Conservation (phyloP, 2,329 filamentous ascomycete genomes). For the Anthostomella pinea region DNA sequence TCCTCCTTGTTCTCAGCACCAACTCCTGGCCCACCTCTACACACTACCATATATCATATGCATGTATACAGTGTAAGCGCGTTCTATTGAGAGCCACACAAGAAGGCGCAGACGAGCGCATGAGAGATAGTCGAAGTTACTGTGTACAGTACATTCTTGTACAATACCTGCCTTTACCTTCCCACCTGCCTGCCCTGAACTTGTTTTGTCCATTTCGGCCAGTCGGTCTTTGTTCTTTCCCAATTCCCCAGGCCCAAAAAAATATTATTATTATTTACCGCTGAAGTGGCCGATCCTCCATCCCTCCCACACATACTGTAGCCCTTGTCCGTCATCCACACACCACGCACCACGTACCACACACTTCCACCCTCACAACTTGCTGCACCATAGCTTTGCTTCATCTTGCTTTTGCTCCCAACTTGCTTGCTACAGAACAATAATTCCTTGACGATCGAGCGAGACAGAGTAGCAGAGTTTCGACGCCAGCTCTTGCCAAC, state of each 20-base stretch:
- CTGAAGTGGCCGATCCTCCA: conserved; percentile 9
- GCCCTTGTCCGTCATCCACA: conserved; percentile 23
- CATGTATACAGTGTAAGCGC: conserved; percentile 3
- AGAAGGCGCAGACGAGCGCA: conserved; percentile 17
- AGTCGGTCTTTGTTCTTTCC: conserved; percentile 17
- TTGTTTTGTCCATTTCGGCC: conserved; percentile 13
- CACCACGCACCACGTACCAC: conserved; percentile 20
- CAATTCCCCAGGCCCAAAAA: conserved; percentile 9
- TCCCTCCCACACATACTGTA: conserved; percentile 16
- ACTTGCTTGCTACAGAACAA: background rate
- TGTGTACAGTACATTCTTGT: conserved; percentile 3
- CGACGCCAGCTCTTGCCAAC: conserved; percentile 23
- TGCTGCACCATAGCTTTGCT: conserved; percentile 7
- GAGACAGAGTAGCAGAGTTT: conserved; percentile 9
- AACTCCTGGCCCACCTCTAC: conserved; percentile 2
- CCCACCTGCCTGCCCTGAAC: conserved; percentile 8
- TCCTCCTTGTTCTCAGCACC: conserved; percentile 8
- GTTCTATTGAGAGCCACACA: conserved; percentile 4
- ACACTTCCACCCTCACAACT: conserved; percentile 24
- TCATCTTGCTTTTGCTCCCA: conserved; percentile 1
- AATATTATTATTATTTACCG: conserved; percentile 16
- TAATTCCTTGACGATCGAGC: conserved; percentile 3
- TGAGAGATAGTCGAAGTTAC: conserved; percentile 4
- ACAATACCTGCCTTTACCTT: conserved; percentile 8
- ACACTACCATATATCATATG: too few relatives aligned